phyloP scores from a whole-genome alignment of 805 yeast genomes.

The Wickerhamiella shivajii region DNA sequence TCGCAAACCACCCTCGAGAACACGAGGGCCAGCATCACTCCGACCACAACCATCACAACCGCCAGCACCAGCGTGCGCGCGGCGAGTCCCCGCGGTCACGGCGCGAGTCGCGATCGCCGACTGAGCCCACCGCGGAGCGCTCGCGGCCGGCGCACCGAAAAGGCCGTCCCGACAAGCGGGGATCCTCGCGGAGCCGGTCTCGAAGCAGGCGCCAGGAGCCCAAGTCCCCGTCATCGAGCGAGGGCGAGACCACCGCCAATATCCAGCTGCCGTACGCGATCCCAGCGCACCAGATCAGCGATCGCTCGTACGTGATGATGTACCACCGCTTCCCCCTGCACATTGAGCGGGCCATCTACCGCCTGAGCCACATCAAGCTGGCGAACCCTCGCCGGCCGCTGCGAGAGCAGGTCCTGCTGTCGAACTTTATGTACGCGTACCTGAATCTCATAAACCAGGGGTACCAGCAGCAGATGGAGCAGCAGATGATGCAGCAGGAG shows the following conservation, averaged over 20 bases:
- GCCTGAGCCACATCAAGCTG: conserved; percentile 80
- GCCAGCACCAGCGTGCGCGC: too few relatives aligned
- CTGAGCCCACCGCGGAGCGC: too few relatives aligned
- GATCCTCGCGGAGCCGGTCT: too few relatives aligned
- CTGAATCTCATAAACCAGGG: conserved; percentile 86
- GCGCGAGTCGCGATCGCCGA: too few relatives aligned
- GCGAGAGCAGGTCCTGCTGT: conserved; percentile 79
- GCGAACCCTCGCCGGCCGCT: conserved; percentile 89
- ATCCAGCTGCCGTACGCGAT: conserved; percentile 25
- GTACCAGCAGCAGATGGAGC: conserved; percentile 25
- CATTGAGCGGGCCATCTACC: conserved; percentile 88
- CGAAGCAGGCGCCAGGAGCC: too few relatives aligned
- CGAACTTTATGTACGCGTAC: conserved; percentile 96
- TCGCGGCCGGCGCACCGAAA: too few relatives aligned
- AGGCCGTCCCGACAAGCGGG: too few relatives aligned
- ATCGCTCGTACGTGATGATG: conserved; percentile 25
- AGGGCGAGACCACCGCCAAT: conserved; percentile 9
- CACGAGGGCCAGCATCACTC: too few relatives aligned
- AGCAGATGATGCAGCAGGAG: conserved; percentile 4
- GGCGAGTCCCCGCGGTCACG: too few relatives aligned
- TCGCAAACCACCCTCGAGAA: too few relatives aligned
- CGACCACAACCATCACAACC: too few relatives aligned
- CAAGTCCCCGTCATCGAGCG: too few relatives aligned
- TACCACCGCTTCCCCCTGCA: conserved; percentile 70
- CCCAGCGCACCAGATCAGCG: conserved; percentile 25